Conservation (phyloP, 2,329 filamentous ascomycete species). For the Mycosphaerella sp. region DNA sequence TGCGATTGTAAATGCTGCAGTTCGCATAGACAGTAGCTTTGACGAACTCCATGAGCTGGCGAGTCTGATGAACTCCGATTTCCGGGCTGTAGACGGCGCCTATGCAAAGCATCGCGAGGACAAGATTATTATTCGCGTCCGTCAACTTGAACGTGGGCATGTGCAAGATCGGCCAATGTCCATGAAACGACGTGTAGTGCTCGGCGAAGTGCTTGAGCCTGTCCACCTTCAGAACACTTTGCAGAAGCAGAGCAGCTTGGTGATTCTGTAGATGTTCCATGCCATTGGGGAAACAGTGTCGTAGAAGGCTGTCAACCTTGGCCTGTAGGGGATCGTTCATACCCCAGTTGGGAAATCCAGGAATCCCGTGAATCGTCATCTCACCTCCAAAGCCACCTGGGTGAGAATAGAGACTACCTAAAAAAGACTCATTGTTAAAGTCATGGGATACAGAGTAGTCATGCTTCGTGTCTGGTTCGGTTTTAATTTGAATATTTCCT, state of each 20-base stretch:
- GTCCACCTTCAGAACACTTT: conserved; percentile 56
- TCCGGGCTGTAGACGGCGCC: conserved; percentile 68
- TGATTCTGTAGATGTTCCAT: conserved; percentile 50
- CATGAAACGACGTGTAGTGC: conserved; percentile 65
- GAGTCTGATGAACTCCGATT: conserved; percentile 54
- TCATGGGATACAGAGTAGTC: conserved; percentile 37
- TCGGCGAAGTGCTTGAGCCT: conserved; percentile 66
- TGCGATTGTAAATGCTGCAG: conserved; percentile 46
- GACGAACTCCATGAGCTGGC: conserved; percentile 61
- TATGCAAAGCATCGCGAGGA: conserved; percentile 65
- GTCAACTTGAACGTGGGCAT: conserved; percentile 63
- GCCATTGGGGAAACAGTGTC: conserved; percentile 53
- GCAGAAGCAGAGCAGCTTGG: conserved; percentile 42
- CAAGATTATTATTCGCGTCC: conserved; percentile 59
- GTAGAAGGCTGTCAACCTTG: conserved; percentile 41
- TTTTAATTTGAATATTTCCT: conserved; percentile 36
- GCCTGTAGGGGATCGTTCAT: conserved; percentile 43
- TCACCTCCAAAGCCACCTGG: conserved; percentile 39
- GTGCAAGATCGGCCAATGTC: conserved; percentile 68
- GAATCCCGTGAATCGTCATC: conserved; percentile 31
- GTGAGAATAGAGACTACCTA: conserved; percentile 45
- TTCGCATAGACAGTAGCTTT: conserved; percentile 55
- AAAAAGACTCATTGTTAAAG: conserved; percentile 44
- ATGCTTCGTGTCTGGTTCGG: conserved; percentile 40
- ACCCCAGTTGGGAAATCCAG: conserved; percentile 39